Evolutionary conservation across 139 green algal genomes (phyloP).

Genomic region (Trebouxia sp.): DNA sequence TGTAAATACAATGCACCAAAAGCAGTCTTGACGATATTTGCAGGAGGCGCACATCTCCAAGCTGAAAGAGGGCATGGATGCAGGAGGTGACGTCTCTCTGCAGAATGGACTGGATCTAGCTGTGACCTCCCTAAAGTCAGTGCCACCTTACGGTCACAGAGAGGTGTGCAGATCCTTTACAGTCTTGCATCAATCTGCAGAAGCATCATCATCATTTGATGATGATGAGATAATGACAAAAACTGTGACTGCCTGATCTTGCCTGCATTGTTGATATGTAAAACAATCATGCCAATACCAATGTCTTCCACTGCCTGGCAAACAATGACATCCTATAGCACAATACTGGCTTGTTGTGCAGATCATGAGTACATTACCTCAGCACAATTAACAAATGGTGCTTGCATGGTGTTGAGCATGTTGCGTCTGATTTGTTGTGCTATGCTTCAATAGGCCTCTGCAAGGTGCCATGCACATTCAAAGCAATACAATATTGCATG

Average conservation of each 20-base stretch:
- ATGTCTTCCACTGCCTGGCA: neutral
- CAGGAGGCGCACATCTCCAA: constrained; percentile 62
- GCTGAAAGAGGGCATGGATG: constrained; percentile 51
- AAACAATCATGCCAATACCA: neutral
- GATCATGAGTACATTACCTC: too few relatives aligned
- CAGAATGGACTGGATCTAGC: constrained; percentile 87
- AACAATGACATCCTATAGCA: neutral
- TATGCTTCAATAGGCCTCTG: too few relatives aligned
- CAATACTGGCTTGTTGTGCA: neutral
- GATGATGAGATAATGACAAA: neutral
- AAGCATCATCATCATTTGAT: neutral
- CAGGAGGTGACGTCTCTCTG: constrained; percentile 72
- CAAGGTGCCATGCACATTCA: too few relatives aligned
- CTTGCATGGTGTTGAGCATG: too few relatives aligned
- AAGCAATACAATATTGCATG: too few relatives aligned
- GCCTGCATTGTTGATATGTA: neutral
- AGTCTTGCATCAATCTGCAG: too few relatives aligned
- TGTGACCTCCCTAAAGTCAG: constrained; percentile 56
- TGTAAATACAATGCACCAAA: too few relatives aligned
- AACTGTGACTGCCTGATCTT: too few relatives aligned
- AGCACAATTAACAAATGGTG: too few relatives aligned
- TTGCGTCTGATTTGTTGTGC: too few relatives aligned
- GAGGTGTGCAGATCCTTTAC: constrained; percentile 60
- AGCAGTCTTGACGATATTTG: too few relatives aligned
- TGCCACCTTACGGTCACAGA: constrained; percentile 88